These are phyloP conservation scores for Podospora pseudopauciseta DNA, from an alignment of 495 filamentous ascomycete genomes.

Conservation along the genomic window DNA sequence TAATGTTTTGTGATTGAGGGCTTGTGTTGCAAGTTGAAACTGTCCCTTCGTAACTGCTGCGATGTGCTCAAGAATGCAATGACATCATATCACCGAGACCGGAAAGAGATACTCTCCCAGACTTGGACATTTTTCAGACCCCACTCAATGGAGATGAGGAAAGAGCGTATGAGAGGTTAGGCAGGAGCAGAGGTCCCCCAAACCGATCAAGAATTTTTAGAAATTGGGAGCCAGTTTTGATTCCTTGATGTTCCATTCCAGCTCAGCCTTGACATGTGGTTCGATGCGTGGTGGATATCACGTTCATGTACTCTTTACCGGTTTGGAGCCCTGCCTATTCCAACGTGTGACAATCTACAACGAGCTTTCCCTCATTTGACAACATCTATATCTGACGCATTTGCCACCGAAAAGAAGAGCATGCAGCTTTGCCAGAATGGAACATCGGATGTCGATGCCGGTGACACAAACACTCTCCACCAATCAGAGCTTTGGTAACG, in stretches of 20 bases:
- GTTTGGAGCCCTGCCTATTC: too few species aligned
- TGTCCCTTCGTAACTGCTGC: background rate
- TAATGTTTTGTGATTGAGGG: background rate
- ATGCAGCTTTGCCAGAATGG: background rate
- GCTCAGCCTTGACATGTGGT: background rate
- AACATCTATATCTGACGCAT: background rate
- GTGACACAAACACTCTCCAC: background rate
- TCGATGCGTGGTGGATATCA: background rate
- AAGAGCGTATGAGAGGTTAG: background rate
- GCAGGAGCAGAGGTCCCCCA: background rate
- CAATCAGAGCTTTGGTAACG: background rate
- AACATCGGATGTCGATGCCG: background rate
- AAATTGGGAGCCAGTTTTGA: background rate
- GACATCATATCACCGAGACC: background rate
- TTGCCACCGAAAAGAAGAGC: background rate
- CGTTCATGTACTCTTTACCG: background rate
- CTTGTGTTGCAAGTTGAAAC: background rate
- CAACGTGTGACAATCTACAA: too few species aligned
- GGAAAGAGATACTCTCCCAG: background rate
- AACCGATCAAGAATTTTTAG: too few species aligned
- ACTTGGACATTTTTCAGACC: too few species aligned
- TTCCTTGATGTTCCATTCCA: background rate
- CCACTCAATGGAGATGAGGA: background rate
- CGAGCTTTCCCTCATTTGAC: too few species aligned
- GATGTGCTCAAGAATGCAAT: background rate